Percentiles rank a stretch among this genome's conserved stretches.
These are phyloP conservation scores for Protea cynaroides DNA, from an alignment of 164 flowering plant genomes.

Conservation along the genomic window DNA sequence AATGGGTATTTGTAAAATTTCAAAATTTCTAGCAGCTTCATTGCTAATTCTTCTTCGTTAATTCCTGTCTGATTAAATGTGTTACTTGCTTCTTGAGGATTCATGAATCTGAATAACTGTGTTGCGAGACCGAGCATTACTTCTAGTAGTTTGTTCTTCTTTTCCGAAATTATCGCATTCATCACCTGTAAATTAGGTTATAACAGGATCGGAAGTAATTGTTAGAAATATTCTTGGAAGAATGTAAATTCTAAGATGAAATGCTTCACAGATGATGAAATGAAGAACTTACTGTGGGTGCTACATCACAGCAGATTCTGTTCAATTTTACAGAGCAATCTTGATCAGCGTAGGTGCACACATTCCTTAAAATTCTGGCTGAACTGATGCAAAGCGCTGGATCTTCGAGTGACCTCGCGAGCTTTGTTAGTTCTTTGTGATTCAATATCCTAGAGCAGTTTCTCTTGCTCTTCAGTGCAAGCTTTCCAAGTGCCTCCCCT, in stretches of 20 bases:
- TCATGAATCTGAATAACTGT: slow-evolving; percentile 56
- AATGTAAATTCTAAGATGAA: background rate
- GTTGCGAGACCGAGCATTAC: slow-evolving; percentile 83
- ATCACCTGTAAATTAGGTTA: slow-evolving; percentile 43
- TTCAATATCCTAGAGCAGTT: slow-evolving; percentile 63
- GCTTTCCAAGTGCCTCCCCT: slow-evolving; percentile 88
- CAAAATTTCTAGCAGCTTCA: slow-evolving; percentile 43
- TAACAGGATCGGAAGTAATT: background rate
- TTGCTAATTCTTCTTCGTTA: slow-evolving; percentile 39
- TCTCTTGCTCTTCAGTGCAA: slow-evolving; percentile 60
- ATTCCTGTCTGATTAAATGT: slow-evolving; percentile 43
- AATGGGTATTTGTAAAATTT: slow-evolving; percentile 51
- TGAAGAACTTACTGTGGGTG: slow-evolving; percentile 54
- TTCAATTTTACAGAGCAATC: slow-evolving; percentile 42
- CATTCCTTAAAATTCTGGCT: slow-evolving; percentile 71
- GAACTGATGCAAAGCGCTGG: slow-evolving; percentile 50
- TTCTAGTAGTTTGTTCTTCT: slow-evolving; percentile 70
- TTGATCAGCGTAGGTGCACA: slow-evolving; percentile 53
- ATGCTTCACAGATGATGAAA: background rate
- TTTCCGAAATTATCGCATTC: slow-evolving; percentile 54
- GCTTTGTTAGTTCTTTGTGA: slow-evolving; percentile 35
- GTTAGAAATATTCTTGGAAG: background rate
- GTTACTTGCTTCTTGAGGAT: slow-evolving; percentile 37
- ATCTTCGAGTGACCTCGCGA: slow-evolving; percentile 45
- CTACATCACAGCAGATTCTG: slow-evolving; percentile 50